A percentile compares a stretch with the other conserved stretches of the same genome.
Conservation (phyloP, 441 rosid species). For the Mallotus japonicus region DNA sequence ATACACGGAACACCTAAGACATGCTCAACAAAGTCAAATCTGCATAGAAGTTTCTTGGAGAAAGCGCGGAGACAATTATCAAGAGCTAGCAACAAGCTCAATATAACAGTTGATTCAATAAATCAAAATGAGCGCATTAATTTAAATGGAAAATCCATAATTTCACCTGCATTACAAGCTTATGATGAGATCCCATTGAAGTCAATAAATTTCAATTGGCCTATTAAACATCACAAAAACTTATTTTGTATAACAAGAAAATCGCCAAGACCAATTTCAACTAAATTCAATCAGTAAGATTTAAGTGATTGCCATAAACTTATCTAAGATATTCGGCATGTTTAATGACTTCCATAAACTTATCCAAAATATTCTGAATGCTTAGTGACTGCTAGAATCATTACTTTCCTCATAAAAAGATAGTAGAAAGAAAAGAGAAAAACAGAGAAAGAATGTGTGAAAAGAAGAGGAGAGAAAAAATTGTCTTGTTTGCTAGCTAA, state of each 20-base stretch:
- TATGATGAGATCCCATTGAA: too few species aligned
- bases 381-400: neutral
- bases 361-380: neutral
- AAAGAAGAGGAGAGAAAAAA: too few species aligned
- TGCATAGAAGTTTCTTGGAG: neutral
- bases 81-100: neutral
- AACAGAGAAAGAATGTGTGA: neutral
- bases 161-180: too few species aligned
- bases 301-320: neutral
- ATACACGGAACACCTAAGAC: neutral
- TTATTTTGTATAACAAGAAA: neutral
- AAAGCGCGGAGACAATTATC: neutral
- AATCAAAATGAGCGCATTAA: neutral
- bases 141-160: neutral
- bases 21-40: neutral
- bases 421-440: neutral
- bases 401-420: neutral
- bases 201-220: too few species aligned
- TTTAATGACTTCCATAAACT: neutral
- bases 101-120: neutral
- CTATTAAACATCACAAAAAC: neutral
- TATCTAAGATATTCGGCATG: neutral
- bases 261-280: neutral
- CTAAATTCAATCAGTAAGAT: neutral
- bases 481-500: neutral